These are phyloP conservation scores for Ciborinia camelliae DNA, from an alignment of 2,329 filamentous ascomycete species.

Conservation along the genomic window DNA sequence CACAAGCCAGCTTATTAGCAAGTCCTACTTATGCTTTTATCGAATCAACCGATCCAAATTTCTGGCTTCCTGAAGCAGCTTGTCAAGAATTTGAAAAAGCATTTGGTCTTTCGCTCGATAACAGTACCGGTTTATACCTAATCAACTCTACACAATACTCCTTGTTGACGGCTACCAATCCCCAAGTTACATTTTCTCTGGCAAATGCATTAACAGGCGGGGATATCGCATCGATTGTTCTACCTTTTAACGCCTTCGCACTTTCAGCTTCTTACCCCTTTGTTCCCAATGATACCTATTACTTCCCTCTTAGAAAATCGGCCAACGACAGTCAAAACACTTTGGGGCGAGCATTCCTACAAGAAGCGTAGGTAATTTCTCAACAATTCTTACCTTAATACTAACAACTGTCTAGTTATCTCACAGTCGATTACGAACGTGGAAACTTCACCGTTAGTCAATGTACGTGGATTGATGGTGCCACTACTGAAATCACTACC, in stretches of 20 bases:
- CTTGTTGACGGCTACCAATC: constrained; percentile 29
- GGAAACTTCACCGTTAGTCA: constrained; percentile 34
- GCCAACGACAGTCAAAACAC: constrained; percentile 39
- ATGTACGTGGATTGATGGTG: constrained; percentile 25
- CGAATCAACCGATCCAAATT: constrained; percentile 59
- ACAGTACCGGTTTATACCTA: constrained; percentile 59
- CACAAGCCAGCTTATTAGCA: constrained; percentile 36
- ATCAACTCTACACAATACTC: constrained; percentile 47
- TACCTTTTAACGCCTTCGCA: constrained; percentile 34
- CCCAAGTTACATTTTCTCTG: constrained; percentile 35
- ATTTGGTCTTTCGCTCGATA: constrained; percentile 63
- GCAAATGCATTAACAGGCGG: constrained; percentile 22
- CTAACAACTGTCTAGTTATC: constrained; percentile 25
- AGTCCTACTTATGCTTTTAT: constrained; percentile 42
- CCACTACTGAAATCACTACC: constrained; percentile 19
- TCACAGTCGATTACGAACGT: constrained; percentile 35
- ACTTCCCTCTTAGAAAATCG: constrained; percentile 40
- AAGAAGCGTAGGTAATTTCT: constrained; percentile 37
- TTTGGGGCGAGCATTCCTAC: constrained; percentile 41
- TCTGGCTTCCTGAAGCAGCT: constrained; percentile 57
- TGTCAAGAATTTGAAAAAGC: constrained; percentile 62
- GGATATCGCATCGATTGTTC: constrained; percentile 33
- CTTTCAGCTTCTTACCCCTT: constrained; percentile 28
- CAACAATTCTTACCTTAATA: neutral
- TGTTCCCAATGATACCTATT: constrained; percentile 45